phyloP scores from a whole-genome alignment of 2,329 filamentous ascomycete species.

The Phialophora chinensis region DNA sequence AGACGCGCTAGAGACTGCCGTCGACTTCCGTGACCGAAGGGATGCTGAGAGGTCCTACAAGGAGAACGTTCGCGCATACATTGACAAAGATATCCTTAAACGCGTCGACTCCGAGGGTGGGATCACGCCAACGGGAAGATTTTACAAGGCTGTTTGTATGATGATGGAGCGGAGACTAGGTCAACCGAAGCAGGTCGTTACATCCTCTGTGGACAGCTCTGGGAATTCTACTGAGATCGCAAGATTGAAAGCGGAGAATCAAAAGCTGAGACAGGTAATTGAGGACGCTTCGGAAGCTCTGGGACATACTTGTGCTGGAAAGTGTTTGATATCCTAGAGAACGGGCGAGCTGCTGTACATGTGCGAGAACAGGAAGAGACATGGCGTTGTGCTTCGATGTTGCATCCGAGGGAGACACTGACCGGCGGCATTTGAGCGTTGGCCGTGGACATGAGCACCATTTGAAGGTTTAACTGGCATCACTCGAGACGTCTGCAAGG shows the following conservation, averaged over 20 bases:
- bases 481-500: not conserved
- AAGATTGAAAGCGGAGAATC: slow-evolving; percentile 7
- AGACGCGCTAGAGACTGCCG: slow-evolving; percentile 6
- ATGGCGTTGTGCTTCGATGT: not conserved
- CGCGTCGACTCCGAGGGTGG: slow-evolving; percentile 25
- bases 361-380: not conserved
- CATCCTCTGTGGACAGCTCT: not conserved
- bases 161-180: slow-evolving; percentile 22
- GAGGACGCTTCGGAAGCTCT: not conserved
- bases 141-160: slow-evolving; percentile 17
- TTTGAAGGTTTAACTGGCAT: not conserved
- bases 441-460: not conserved
- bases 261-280: not conserved
- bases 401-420: not conserved
- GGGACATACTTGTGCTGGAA: not conserved
- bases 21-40: slow-evolving; percentile 23
- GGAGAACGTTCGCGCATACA: slow-evolving; percentile 13
- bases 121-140: slow-evolving; percentile 24
- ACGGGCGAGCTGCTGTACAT: not conserved
- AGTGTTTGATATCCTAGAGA: not conserved
- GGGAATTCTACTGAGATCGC: not conserved
- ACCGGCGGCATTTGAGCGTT: not conserved
- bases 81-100: slow-evolving; percentile 27
- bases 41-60: slow-evolving; percentile 11
- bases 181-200: not conserved